Percentiles rank a stretch among this genome's conserved stretches.
phyloP scores from a whole-genome alignment of 2,329 filamentous ascomycete genomes.

The Arthrocladium fulminans region DNA sequence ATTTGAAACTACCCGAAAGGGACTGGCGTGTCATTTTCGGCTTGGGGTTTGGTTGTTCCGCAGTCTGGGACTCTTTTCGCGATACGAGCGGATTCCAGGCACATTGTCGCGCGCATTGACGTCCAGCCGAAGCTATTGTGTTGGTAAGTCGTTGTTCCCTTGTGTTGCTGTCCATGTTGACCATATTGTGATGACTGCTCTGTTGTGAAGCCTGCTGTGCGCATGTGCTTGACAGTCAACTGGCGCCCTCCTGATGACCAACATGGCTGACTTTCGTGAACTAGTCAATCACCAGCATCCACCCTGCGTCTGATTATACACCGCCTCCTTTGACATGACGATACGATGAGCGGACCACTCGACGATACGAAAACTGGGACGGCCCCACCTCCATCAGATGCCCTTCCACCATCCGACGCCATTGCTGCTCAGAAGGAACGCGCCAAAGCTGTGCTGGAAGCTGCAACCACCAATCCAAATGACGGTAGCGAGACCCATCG shows the following conservation, averaged over 20 bases:
- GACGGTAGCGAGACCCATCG: slow-evolving; percentile 26
- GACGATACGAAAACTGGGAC: not conserved
- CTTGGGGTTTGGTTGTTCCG: not conserved
- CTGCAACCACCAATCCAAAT: slow-evolving; percentile 34
- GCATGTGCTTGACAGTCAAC: not conserved
- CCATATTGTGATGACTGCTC: not conserved
- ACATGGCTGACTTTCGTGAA: slow-evolving; percentile 2
- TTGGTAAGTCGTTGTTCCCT: not conserved
- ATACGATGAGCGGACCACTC: not conserved
- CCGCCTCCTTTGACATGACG: not conserved
- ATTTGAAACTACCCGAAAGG: not conserved
- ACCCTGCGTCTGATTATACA: not conserved
- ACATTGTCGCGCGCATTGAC: slow-evolving; percentile 6
- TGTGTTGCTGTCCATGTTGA: not conserved
- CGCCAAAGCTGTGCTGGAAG: slow-evolving; percentile 50
- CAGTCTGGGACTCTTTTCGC: slow-evolving; percentile 5
- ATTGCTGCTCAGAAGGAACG: slow-evolving; percentile 53
- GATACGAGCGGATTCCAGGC: not conserved
- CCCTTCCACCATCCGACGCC: slow-evolving; percentile 27
- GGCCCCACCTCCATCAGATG: not conserved
- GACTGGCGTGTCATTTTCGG: not conserved
- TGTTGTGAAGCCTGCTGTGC: not conserved
- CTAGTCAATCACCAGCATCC: not conserved
- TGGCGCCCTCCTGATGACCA: not conserved
- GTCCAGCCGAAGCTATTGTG: not conserved